Conservation (phyloP, 1,284 basidiomycete species). For the Leccinum angustisporum region DNA sequence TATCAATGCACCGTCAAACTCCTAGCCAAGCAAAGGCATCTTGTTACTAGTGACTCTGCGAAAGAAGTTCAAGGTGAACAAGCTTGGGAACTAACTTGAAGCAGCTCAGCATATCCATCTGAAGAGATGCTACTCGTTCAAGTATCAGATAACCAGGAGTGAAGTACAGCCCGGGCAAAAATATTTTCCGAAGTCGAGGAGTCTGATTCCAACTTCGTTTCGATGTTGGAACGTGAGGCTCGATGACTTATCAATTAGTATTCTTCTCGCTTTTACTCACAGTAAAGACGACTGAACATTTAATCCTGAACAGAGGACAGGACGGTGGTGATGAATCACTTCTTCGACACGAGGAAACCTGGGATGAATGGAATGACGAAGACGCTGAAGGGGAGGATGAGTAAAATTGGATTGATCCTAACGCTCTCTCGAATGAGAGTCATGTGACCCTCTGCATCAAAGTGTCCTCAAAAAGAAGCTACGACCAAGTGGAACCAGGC, state of each 20-base stretch:
- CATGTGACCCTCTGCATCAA: conserved; percentile 49
- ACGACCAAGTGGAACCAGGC: conserved; percentile 47
- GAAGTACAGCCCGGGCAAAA: conserved; percentile 8
- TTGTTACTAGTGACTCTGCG: conserved; percentile 1
- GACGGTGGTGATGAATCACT: conserved; percentile 18
- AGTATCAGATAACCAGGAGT: conserved; percentile 12
- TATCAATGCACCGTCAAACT: conserved; percentile 8
- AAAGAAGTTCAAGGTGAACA: conserved; percentile 14
- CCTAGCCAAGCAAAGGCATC: conserved; percentile 11
- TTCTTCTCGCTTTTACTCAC: conserved; percentile 1
- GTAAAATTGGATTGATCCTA: conserved; percentile 37
- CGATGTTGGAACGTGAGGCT: conserved; percentile 28
- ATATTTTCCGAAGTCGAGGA: conserved; percentile 21
- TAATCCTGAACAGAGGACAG: conserved; percentile 18
- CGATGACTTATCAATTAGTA: conserved; percentile 13
- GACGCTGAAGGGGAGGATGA: conserved; percentile 45
- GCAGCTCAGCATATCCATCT: background rate
- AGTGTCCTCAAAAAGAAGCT: conserved; percentile 44
- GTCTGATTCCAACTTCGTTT: conserved; percentile 29
- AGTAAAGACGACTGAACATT: conserved; percentile 20
- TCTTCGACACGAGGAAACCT: conserved; percentile 27
- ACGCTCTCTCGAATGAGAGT: conserved; percentile 38
- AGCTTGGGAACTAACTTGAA: background rate
- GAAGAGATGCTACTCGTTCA: conserved; percentile 6
- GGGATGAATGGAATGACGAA: conserved; percentile 39